These are phyloP conservation scores for Ophiostoma triangulosporum DNA, from an alignment of 2,329 filamentous ascomycete species.

Conservation along the genomic window DNA sequence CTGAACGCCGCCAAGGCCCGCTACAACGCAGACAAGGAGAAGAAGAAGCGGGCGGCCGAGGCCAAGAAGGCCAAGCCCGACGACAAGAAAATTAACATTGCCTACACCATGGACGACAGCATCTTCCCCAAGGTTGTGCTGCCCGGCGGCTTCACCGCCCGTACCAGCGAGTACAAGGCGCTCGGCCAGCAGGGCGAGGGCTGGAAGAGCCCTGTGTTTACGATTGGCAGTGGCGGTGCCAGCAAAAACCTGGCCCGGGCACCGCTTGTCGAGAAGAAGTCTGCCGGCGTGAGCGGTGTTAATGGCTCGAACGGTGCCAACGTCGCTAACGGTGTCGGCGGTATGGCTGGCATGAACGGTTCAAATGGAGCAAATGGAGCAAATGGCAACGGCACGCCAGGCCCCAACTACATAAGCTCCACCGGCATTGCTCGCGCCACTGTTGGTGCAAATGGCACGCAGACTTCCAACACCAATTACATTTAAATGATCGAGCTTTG, in stretches of 20 bases:
- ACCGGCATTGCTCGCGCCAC: neutral
- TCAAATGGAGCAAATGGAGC: neutral
- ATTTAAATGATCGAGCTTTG: neutral
- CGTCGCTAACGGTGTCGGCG: neutral
- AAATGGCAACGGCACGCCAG: slow-evolving; percentile 11
- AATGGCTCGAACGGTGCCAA: slow-evolving; percentile 14
- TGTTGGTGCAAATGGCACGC: neutral
- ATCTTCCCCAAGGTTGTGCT: slow-evolving; percentile 79
- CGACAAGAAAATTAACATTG: slow-evolving; percentile 64
- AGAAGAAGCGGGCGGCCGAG: slow-evolving; percentile 29
- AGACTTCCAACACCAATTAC: neutral
- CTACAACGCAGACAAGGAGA: slow-evolving; percentile 66
- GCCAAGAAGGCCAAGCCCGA: slow-evolving; percentile 2
- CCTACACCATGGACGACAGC: slow-evolving; percentile 76
- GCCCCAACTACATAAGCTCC: neutral
- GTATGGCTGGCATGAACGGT: neutral
- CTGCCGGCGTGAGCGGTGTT: slow-evolving; percentile 9
- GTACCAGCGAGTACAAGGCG: slow-evolving; percentile 88
- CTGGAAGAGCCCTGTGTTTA: slow-evolving; percentile 93
- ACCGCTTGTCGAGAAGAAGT: slow-evolving; percentile 36
- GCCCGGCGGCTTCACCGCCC: slow-evolving; percentile 78
- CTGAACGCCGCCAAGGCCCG: slow-evolving; percentile 60
- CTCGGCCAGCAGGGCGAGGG: slow-evolving; percentile 75
- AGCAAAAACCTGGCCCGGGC: slow-evolving; percentile 57
- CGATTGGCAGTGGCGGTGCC: slow-evolving; percentile 63